phyloP scores from a whole-genome alignment of 1,139 yeast genomes.

The Yamadazyma epiphylla region DNA sequence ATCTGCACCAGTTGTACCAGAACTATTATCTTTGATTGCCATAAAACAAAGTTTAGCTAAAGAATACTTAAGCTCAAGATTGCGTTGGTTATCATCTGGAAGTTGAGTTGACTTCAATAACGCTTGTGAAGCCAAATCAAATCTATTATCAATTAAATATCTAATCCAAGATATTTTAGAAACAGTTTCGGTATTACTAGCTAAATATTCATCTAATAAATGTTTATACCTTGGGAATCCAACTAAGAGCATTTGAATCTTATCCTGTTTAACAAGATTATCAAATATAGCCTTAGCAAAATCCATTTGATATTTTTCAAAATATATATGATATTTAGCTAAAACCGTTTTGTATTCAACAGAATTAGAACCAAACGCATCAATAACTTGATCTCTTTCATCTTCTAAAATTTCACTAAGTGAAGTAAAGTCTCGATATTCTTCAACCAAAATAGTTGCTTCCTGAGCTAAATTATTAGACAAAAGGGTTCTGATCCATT shows the following conservation, averaged over 20 bases:
- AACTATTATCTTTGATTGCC: constrained; percentile 16
- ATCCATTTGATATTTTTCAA: constrained; percentile 59
- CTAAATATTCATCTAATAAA: constrained; percentile 52
- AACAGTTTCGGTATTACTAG: constrained; percentile 41
- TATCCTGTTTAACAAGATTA: constrained; percentile 52
- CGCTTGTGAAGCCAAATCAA: constrained; percentile 45
- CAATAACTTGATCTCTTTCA: constrained; percentile 37
- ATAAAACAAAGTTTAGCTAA: constrained; percentile 60
- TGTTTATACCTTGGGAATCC: constrained; percentile 54
- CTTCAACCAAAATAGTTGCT: constrained; percentile 65
- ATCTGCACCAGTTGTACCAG: constrained; percentile 1
- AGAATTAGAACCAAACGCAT: constrained; percentile 17
- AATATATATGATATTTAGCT: constrained; percentile 47
- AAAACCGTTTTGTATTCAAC: constrained; percentile 12
- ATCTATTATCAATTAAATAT: constrained; percentile 51
- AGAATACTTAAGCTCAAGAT: constrained; percentile 58
- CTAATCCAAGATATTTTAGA: constrained; percentile 73
- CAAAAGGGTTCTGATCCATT: constrained; percentile 57
- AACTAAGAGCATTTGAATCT: constrained; percentile 51
- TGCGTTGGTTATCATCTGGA: constrained; percentile 40
- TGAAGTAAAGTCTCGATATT: constrained; percentile 61
- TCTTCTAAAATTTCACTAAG: constrained; percentile 61
- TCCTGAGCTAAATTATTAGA: constrained; percentile 43
- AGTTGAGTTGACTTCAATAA: constrained; percentile 37
- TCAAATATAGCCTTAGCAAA: constrained; percentile 69